Base-by-base conservation (phyloP, 148 eudicot genomes). In the Camellia lanceoleosa region DNA sequence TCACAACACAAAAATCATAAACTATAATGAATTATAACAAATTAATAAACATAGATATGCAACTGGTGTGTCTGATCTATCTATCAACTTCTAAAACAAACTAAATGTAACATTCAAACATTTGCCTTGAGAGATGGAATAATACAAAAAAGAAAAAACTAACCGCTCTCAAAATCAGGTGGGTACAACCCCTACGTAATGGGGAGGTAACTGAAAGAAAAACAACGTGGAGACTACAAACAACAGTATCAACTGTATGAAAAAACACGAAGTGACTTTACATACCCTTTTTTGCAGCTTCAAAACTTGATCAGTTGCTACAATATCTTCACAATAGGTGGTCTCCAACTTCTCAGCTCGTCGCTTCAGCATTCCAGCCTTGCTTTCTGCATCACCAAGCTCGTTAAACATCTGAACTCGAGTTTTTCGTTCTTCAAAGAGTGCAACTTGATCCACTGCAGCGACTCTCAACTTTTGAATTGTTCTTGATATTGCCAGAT, bases 161-260 rank as follows among this genome's bases (percentile, higher is more conserved):
- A 49, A 49, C 52, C 30, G 73, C 16, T 23, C 80, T 20, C 86
- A 75, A 78, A 85, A 76, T 81, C 83, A 93, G 76, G 99, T 96
- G 54, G 99, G 97, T 79, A 89, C 92, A 76, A 89, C 89, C 84
- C 76, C 88, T 5, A 73, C 78, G 62, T 89, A 80, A 68, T 83
- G 73, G 54, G 93, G 91, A 14, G 82, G 82, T 23, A 84, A 81
- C 79, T 85, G 84, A 75, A 77, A 75, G 44, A 84, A 42, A 81
- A 89, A 83, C 49, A 87, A 61, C 23, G 74, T 79, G 9, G 92
- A 64, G 3, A 87, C 86, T 77, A 91, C 64, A 11, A 83, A 43
- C 58, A 93, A 72, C 81, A 89, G 81, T 20, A 90, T 72, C 83
- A 90, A 82, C 82, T 96, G 98, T 56, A 93, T 55, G 14, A 83